Evolutionary conservation across 1,284 basidiomycete species (phyloP), one percentile per base, ranked within the genome.

Genomic region (Exobasidium cylindrosporum): DNA sequence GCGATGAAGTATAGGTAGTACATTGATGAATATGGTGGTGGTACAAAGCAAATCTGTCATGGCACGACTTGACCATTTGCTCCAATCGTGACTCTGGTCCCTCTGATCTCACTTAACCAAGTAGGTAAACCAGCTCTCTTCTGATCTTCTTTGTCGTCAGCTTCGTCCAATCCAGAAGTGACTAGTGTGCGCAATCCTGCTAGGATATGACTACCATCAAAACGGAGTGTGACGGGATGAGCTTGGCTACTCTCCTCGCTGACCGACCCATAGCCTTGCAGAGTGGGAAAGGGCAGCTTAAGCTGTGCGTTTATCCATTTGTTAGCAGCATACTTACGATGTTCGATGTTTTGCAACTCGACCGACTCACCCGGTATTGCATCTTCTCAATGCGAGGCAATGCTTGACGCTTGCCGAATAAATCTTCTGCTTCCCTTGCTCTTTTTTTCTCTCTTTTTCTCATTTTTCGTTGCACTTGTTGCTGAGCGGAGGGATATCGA

Each of bases 101-200:
- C 68, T 45, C 66, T 63, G 4, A 74, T 63, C 21, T 72, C 67
- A 30, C 65, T 67, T 64, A 74, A 21, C 72, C 72, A 74, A 0
- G 63, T 60, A 0, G 72, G 72, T 43, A 74, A 30, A 1, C 72
- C 71, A 17, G 31, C 21, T 13, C 40, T 28, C 2, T 32, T 21
- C 23, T 52, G 35, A 45, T 30, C 24, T 26, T 11, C 11, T 52
- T 26, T 23, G n/a, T 49, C 60, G 6, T 57, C 53, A 2, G 26
- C 65, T 2, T 62, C 67, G 10, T 58, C 65, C 68, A 73, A 61
- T 0, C 70, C 70, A 13, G 63, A 44, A 11, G 57, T 60, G 2
- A 74, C 68, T n/a, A 74, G 35, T 54, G 65, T 69, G 13, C 72
- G 58, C 56, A 74, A 32, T 7, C 72, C 72, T 0, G 66, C 68